These are phyloP conservation scores for Aspergillus funiculosus DNA, from an alignment of 495 filamentous ascomycete species.

Conservation along the genomic window DNA sequence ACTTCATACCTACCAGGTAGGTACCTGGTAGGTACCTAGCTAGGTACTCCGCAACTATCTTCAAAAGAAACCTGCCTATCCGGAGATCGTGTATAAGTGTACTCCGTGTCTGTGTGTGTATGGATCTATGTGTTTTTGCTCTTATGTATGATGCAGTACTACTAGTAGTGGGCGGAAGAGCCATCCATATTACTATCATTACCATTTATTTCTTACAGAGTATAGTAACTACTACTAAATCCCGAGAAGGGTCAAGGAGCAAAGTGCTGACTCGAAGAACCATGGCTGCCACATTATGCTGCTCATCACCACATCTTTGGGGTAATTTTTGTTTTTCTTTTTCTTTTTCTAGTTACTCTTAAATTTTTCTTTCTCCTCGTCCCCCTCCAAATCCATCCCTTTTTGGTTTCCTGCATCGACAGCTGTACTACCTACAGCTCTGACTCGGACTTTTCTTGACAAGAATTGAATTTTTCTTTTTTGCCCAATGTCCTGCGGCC, in stretches of 20 bases:
- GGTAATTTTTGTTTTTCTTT: no score
- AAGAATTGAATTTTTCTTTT: background rate
- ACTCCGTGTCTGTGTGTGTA: conserved; percentile 9
- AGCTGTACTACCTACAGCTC: background rate
- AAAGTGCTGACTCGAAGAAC: conserved; percentile 3
- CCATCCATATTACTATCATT: conserved; percentile 3
- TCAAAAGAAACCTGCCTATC: background rate
- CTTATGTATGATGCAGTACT: background rate
- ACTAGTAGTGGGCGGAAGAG: no score
- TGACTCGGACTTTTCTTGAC: conserved; percentile 3
- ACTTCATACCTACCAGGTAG: background rate
- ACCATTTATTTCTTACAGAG: no score
- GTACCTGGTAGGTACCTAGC: background rate
- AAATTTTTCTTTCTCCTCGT: conserved; percentile 7
- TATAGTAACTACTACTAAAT: no score
- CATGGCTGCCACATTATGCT: conserved; percentile 15
- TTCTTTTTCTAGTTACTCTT: conserved; percentile 12
- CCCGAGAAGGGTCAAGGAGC: conserved; percentile 5
- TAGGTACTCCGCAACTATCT: conserved; percentile 3
- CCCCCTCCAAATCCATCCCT: conserved; percentile 2
- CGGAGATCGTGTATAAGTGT: conserved; percentile 10
- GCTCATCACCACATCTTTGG: conserved; percentile 14
- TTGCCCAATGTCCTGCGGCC: background rate
- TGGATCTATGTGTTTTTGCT: conserved; percentile 7
- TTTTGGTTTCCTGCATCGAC: conserved; percentile 10